Percentiles rank a stretch among this genome's conserved stretches.
Evolutionary conservation across 805 yeast species (phyloP).

Genomic region (Schwanniomyces vanrijiae): DNA sequence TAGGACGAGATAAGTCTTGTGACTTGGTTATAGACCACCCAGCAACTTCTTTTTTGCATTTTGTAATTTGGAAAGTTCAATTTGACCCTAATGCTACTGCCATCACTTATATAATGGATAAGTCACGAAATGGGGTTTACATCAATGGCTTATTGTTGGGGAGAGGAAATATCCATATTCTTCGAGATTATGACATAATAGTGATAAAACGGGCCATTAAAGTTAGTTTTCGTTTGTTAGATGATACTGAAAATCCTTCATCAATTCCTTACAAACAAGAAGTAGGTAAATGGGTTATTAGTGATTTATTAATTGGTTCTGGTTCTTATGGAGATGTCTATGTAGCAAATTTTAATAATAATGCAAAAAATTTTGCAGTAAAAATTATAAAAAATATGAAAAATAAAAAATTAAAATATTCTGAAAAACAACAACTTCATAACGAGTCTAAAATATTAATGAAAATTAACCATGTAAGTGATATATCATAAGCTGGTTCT

Average conservation of each 20-base stretch:
- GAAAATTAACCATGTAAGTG: conserved; percentile 40
- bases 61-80: conserved; percentile 46
- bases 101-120: conserved; percentile 49
- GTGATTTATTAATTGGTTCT: conserved; percentile 44
- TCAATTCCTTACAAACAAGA: neutral
- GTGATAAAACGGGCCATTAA: conserved; percentile 24
- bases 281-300: conserved; percentile 38
- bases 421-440: conserved; percentile 3
- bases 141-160: conserved; percentile 37
- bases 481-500: neutral
- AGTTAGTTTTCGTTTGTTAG: neutral
- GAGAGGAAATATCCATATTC: conserved; percentile 29
- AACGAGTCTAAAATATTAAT: conserved; percentile 44
- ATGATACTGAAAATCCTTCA: neutral
- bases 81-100: conserved; percentile 51
- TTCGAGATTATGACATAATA: conserved; percentile 40
- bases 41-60: conserved; percentile 48
- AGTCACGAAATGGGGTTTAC: conserved; percentile 51
- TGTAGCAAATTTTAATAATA: conserved; percentile 25
- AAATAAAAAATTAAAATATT: neutral
- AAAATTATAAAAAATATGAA: conserved; percentile 32
- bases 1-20: conserved; percentile 43
- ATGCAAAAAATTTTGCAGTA: conserved; percentile 45
- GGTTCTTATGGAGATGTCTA: conserved; percentile 62
- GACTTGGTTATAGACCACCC: conserved; percentile 33